Percentiles rank a stretch among this genome's conserved stretches.
These are phyloP conservation scores for Populus nigra DNA, from an alignment of 345 rosid genomes.

Conservation along the genomic window DNA sequence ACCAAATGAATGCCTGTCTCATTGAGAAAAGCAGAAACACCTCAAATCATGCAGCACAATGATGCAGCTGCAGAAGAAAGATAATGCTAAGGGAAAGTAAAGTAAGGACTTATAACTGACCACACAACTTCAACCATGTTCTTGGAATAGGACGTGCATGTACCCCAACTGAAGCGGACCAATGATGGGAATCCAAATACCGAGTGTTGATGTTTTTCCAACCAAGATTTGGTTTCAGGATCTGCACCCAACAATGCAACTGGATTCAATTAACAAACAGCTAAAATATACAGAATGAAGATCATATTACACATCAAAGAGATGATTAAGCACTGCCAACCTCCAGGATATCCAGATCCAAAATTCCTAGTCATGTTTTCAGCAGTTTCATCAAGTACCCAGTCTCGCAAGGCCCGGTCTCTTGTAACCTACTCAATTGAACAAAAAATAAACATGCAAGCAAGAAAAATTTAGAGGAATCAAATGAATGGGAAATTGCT, in stretches of 20 bases:
- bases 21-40: not conserved
- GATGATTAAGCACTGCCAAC: constrained; percentile 26
- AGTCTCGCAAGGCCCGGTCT: constrained; percentile 78
- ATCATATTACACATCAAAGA: not conserved
- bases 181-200: constrained; percentile 90
- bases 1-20: not conserved
- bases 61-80: not conserved
- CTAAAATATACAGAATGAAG: not conserved
- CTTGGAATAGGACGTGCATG: constrained; percentile 68
- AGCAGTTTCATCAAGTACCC: constrained; percentile 79
- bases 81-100: not conserved
- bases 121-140: constrained; percentile 66
- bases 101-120: constrained; percentile 44
- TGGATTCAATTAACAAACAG: constrained; percentile 8
- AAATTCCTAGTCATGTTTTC: constrained; percentile 65
- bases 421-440: constrained; percentile 66
- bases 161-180: constrained; percentile 97
- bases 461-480: not conserved
- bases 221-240: constrained; percentile 90
- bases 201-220: constrained; percentile 62
- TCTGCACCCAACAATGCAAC: constrained; percentile 38
- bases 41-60: not conserved
- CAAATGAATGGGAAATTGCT: constrained; percentile 10
- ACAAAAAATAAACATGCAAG: constrained; percentile 7
- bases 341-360: constrained; percentile 99